phyloP scores from a whole-genome alignment of 2,329 filamentous ascomycete species.

The Fusarium siculi region DNA sequence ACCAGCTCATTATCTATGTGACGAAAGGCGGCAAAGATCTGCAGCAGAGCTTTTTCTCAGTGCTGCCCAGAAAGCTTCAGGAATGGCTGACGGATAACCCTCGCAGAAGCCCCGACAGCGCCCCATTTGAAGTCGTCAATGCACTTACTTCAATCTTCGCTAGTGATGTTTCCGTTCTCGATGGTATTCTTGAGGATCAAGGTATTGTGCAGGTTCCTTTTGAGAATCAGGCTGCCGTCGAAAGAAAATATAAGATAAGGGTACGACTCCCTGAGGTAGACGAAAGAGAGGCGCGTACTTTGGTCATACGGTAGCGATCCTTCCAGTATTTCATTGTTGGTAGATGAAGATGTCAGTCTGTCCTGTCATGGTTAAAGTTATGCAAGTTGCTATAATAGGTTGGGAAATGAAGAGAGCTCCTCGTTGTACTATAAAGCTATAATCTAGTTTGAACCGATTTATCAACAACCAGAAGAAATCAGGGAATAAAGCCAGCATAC shows the following conservation, averaged over 20 bases:
- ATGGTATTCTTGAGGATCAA: constrained; percentile 21
- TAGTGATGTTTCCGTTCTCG: neutral
- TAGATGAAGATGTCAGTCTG: too few species aligned
- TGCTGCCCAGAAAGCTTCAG: constrained; percentile 11
- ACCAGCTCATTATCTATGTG: constrained; percentile 14
- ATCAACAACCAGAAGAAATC: neutral
- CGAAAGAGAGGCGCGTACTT: neutral
- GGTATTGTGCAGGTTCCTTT: constrained; percentile 22
- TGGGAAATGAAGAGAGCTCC: too few species aligned
- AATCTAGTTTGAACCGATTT: neutral
- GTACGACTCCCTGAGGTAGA: neutral
- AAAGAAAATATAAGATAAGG: neutral
- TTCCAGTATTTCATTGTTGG: too few species aligned
- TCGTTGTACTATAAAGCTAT: too few species aligned
- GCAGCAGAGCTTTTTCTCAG: constrained; percentile 7
- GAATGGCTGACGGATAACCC: constrained; percentile 18
- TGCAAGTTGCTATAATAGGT: too few species aligned
- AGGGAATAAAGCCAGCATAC: neutral
- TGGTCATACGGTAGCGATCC: neutral
- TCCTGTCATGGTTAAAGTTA: too few species aligned
- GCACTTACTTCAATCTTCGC: constrained; percentile 17
- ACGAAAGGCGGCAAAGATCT: neutral
- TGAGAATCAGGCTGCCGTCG: neutral
- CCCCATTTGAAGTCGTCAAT: neutral
- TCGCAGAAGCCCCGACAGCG: neutral